These are phyloP conservation scores for Aphanomyces stellatus DNA, from an alignment of 352 stramenopile genomes.

Conservation along the genomic window DNA sequence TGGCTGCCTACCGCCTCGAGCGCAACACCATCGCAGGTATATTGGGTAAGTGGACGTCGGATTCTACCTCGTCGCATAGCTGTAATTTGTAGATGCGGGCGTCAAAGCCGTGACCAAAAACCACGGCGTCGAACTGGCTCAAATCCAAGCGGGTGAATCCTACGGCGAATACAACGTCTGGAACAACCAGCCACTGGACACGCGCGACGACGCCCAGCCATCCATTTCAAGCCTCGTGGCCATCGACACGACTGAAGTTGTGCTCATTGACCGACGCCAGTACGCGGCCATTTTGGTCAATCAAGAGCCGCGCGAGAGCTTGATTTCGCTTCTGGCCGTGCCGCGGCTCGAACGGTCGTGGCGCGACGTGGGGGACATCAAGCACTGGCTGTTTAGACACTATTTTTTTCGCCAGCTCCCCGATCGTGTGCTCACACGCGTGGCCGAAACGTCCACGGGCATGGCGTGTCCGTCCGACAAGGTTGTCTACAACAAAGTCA, in stretches of 20 bases:
- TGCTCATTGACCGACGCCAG: constrained; percentile 2
- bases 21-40: too few species aligned
- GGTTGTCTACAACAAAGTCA: constrained; percentile 17
- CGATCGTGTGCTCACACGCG: neutral
- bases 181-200: neutral
- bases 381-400: neutral
- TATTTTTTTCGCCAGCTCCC: constrained; percentile 10
- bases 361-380: neutral
- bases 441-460: neutral
- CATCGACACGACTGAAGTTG: neutral
- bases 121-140: neutral
- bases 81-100: neutral
- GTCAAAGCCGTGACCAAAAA: neutral
- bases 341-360: neutral
- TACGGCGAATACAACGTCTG: constrained; percentile 12
- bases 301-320: neutral
- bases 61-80: too few species aligned
- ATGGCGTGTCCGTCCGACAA: neutral
- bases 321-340: neutral
- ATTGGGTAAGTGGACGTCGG: too few species aligned
- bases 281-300: neutral
- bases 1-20: neutral
- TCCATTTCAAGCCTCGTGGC: neutral
- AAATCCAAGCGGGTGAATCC: neutral
- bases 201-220: neutral